phyloP scores from a whole-genome alignment of 1,284 basidiomycete genomes.

The Inonotus obliquus region DNA sequence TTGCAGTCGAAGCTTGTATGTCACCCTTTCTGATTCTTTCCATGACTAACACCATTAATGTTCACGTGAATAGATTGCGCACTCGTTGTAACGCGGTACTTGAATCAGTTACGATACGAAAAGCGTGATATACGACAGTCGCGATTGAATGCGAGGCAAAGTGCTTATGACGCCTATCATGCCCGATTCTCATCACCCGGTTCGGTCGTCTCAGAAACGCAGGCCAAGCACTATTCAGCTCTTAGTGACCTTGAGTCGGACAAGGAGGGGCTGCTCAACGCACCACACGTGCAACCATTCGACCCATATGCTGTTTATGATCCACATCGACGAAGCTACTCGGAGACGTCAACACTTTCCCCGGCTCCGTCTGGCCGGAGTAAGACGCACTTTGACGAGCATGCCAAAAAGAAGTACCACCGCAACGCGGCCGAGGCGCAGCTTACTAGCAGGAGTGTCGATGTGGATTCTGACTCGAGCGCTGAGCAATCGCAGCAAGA shows the following conservation, averaged over 20 bases:
- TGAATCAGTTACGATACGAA: slow-evolving; percentile 48
- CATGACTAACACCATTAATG: not conserved
- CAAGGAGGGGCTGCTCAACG: slow-evolving; percentile 6
- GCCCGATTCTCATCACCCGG: slow-evolving; percentile 7
- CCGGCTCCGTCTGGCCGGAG: not conserved
- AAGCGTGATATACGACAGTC: slow-evolving; percentile 39
- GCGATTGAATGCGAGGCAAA: slow-evolving; percentile 21
- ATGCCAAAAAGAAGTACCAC: not conserved
- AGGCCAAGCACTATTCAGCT: slow-evolving; percentile 2
- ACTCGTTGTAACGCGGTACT: slow-evolving; percentile 55
- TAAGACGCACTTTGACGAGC: not conserved
- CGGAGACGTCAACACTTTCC: not conserved
- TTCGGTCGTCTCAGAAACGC: not conserved
- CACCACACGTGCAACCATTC: not conserved
- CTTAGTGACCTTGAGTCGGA: slow-evolving; percentile 11
- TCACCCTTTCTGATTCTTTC: slow-evolving; percentile 12
- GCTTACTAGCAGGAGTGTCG: not conserved
- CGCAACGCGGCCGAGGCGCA: not conserved
- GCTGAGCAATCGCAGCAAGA: not conserved
- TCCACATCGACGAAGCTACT: not conserved
- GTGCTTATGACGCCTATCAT: slow-evolving; percentile 19
- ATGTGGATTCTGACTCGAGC: not conserved
- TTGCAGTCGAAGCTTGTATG: slow-evolving; percentile 52
- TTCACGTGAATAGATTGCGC: slow-evolving; percentile 41
- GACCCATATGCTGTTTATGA: slow-evolving; percentile 15